Conservation (phyloP, 257 asterid species). For the Voacanga thouarsii region DNA sequence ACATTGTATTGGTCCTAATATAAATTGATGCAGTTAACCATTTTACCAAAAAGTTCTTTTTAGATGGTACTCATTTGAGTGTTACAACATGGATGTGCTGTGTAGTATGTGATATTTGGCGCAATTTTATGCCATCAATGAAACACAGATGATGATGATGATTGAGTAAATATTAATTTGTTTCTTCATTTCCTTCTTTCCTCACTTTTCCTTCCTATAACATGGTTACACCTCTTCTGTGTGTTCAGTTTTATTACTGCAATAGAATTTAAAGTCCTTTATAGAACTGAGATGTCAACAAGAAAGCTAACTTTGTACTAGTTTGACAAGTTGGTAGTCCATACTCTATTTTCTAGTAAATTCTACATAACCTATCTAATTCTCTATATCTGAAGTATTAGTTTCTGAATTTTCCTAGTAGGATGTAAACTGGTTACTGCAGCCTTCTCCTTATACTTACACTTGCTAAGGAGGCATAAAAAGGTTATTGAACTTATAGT, state of each 20-base stretch:
- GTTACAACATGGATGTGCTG: background rate
- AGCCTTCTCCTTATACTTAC: constrained; percentile 36
- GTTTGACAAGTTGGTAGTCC: background rate
- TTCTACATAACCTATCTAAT: background rate
- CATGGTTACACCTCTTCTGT: background rate
- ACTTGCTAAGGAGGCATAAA: constrained; percentile 34
- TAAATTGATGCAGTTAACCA: background rate
- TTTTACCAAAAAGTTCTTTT: background rate
- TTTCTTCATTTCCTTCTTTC: background rate
- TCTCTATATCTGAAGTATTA: background rate
- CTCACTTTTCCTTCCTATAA: background rate
- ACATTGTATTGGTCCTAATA: background rate
- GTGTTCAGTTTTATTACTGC: background rate
- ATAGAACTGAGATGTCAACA: background rate
- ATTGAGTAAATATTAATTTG: background rate
- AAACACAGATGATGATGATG: background rate
- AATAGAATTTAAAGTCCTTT: background rate
- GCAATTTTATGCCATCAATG: background rate
- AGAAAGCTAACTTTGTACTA: background rate
- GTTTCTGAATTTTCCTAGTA: constrained; percentile 10
- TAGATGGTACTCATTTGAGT: background rate
- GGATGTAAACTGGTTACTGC: constrained; percentile 14
- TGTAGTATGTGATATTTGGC: background rate
- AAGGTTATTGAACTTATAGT: constrained; percentile 28
- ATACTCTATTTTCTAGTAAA: background rate